Evolutionary conservation across 73 alveolate species (phyloP).

Genomic region (Tetrahymena elliotti): DNA sequence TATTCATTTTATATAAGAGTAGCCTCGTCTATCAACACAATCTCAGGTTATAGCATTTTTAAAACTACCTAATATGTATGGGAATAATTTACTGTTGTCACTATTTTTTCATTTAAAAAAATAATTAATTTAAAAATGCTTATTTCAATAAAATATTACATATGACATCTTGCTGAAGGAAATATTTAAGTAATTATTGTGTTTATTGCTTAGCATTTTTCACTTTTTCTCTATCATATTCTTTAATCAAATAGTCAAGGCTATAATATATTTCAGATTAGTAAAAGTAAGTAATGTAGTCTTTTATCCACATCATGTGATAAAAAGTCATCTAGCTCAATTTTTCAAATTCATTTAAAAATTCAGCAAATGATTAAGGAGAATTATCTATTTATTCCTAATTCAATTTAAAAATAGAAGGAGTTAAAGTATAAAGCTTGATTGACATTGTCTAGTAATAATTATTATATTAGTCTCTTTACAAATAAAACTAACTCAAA

Average conservation of each 20-base stretch:
- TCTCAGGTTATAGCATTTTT: background rate
- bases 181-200: no score
- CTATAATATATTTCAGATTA: no score
- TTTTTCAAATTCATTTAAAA: background rate
- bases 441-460: background rate
- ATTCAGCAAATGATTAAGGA: background rate
- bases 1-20: background rate
- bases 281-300: no score
- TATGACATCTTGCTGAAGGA: background rate
- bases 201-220: background rate
- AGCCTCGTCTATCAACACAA: background rate
- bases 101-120: background rate
- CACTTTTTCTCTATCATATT: background rate
- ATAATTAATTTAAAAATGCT: no score
- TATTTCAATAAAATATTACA: no score
- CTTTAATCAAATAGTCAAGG: background rate
- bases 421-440: background rate
- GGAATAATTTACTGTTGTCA: background rate
- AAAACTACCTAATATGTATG: background rate
- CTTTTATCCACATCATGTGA: background rate
- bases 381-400: background rate
- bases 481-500: no score
- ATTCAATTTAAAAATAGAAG: background rate
- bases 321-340: background rate
- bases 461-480: no score